Conservation (phyloP, 169 alveolate genomes). For the Plasmodium gonderi region DNA sequence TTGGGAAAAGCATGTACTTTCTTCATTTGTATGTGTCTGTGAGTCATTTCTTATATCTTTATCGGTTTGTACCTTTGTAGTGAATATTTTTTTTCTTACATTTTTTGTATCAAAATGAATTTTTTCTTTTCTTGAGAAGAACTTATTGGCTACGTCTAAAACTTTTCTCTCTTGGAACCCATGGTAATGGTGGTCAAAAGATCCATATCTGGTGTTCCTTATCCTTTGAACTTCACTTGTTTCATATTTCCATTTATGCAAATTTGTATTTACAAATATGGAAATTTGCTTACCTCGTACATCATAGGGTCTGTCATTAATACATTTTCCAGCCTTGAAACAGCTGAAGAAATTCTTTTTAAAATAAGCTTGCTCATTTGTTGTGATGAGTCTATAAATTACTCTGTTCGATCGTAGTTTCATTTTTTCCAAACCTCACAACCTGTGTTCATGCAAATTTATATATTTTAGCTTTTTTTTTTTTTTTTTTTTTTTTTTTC, state of each 20-base stretch:
- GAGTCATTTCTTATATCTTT: neutral
- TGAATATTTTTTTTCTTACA: neutral
- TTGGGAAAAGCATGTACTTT: neutral
- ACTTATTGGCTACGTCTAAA: neutral
- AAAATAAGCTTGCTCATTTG: neutral
- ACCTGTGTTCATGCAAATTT: neutral
- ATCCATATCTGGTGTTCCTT: neutral
- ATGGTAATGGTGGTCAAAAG: neutral
- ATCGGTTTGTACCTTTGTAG: neutral
- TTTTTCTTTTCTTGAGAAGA: neutral
- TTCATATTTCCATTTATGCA: neutral
- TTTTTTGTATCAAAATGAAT: neutral
- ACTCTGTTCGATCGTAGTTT: neutral
- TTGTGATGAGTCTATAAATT: neutral
- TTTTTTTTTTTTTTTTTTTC: neutral
- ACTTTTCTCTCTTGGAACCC: neutral
- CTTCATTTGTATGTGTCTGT: neutral
- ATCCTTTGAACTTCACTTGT: neutral
- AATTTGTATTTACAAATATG: neutral
- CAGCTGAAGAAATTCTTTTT: neutral
- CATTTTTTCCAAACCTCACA: neutral
- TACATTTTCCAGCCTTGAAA: neutral
- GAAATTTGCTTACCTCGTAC: neutral
- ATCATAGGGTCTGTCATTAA: no score
- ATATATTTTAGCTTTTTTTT: neutral